Evolutionary conservation across 163 green algal genomes (phyloP).

Genomic region (Chloroidium sp.): DNA sequence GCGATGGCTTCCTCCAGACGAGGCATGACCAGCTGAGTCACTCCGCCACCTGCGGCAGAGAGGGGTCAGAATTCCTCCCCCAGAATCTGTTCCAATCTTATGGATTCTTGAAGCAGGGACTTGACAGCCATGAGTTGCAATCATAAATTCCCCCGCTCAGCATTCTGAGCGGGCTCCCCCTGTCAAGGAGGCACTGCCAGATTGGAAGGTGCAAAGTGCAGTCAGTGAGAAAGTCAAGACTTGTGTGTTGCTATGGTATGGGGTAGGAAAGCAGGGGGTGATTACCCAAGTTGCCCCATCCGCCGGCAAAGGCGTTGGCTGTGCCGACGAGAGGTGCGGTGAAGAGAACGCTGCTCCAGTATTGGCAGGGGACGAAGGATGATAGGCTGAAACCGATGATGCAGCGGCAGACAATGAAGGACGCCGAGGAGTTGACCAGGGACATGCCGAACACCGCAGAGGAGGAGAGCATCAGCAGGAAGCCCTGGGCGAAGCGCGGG

Average conservation of each 20-base stretch:
- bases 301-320: constrained; percentile 65
- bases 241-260: too few species aligned
- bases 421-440: constrained; percentile 48
- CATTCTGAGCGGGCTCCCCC: too few species aligned
- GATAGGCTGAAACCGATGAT: constrained; percentile 86
- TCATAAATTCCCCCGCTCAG: too few species aligned
- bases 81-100: too few species aligned
- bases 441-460: constrained; percentile 44
- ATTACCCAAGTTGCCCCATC: constrained; percentile 92
- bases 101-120: too few species aligned
- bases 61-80: too few species aligned
- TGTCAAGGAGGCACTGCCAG: too few species aligned
- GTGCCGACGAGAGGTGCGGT: constrained; percentile 72
- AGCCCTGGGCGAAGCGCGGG: constrained; percentile 56
- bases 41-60: constrained; percentile 49
- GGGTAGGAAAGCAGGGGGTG: too few species aligned
- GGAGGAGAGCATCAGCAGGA: constrained; percentile 24
- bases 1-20: constrained; percentile 34
- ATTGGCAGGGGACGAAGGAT: constrained; percentile 90
- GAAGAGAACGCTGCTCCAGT: constrained; percentile 82
- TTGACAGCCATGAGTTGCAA: too few species aligned
- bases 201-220: too few species aligned
- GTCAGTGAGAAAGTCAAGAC: too few species aligned
- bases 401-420: constrained; percentile 74
- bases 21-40: constrained; percentile 90